These are phyloP conservation scores for Aspergillus sp. DNA, from an alignment of 2,329 filamentous ascomycete species.

Conservation along the genomic window DNA sequence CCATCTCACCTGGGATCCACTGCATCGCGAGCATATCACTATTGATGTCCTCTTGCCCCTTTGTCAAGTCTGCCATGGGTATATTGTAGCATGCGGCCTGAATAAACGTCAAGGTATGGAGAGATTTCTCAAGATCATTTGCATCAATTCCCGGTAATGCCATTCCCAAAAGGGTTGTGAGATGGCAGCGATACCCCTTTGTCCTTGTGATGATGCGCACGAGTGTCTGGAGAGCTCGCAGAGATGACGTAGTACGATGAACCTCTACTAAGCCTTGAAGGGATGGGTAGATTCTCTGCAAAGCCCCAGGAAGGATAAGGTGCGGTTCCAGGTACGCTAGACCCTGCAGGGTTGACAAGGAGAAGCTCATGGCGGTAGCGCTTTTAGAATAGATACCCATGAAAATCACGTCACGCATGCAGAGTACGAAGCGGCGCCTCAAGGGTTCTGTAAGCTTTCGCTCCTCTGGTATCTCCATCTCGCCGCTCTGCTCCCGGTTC, in stretches of 20 bases:
- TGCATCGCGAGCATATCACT: slow-evolving; percentile 78
- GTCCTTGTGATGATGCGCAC: slow-evolving; percentile 87
- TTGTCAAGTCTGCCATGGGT: slow-evolving; percentile 79
- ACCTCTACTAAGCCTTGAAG: slow-evolving; percentile 96
- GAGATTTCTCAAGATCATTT: slow-evolving; percentile 94
- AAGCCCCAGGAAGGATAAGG: slow-evolving; percentile 84
- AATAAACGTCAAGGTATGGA: slow-evolving; percentile 91
- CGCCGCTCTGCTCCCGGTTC: slow-evolving; percentile 91
- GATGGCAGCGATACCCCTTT: slow-evolving; percentile 94
- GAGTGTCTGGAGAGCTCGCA: slow-evolving; percentile 88
- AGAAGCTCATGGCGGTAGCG: slow-evolving; percentile 85
- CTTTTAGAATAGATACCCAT: slow-evolving; percentile 99
- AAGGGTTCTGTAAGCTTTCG: slow-evolving; percentile 77
- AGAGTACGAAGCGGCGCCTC: slow-evolving; percentile 84
- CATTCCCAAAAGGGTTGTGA: slow-evolving; percentile 89
- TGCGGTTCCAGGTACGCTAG: slow-evolving; percentile 88
- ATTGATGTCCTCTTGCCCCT: slow-evolving; percentile 65
- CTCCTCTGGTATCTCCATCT: slow-evolving; percentile 80
- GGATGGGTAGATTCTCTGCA: slow-evolving; percentile 95
- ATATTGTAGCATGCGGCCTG: slow-evolving; percentile 96
- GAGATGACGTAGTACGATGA: slow-evolving; percentile 89
- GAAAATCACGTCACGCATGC: slow-evolving; percentile 88
- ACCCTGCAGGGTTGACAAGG: slow-evolving; percentile 83
- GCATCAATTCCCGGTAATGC: slow-evolving; percentile 94
- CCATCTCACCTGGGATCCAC: slow-evolving; percentile 94